These are phyloP conservation scores for Erodium texanum DNA, from an alignment of 441 rosid species.

Conservation along the genomic window DNA sequence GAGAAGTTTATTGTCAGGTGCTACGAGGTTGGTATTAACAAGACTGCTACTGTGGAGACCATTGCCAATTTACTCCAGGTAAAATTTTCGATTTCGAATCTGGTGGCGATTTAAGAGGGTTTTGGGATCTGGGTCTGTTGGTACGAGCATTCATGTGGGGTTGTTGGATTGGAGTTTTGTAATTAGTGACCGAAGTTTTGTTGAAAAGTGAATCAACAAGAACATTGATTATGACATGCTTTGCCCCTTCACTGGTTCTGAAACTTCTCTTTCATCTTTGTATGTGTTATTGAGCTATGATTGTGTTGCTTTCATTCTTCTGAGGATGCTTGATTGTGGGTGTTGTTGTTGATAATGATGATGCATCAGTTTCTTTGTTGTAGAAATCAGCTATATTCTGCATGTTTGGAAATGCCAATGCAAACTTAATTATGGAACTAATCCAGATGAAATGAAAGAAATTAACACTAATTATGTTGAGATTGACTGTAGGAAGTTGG, in stretches of 20 bases:
- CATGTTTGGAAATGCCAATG: background rate
- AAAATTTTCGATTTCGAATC: background rate
- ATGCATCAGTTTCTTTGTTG: background rate
- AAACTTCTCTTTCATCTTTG: background rate
- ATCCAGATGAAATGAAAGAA: too few species aligned
- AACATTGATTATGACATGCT: background rate
- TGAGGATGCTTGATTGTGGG: too few species aligned
- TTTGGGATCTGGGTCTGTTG: background rate
- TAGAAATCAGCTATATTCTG: background rate
- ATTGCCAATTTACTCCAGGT: slow-evolving; percentile 97
- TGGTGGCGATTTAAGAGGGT: background rate
- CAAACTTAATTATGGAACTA: too few species aligned
- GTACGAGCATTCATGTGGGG: too few species aligned
- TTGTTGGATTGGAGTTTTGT: background rate
- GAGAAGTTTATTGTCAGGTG: slow-evolving; percentile 81
- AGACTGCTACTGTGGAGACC: slow-evolving; percentile 87
- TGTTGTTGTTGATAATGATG: background rate
- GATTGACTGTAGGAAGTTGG: slow-evolving; percentile 62
- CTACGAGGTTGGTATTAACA: slow-evolving; percentile 89
- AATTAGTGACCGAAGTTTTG: too few species aligned
- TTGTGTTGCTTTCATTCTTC: background rate
- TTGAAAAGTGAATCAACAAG: background rate
- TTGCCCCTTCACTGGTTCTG: background rate
- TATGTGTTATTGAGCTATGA: background rate
- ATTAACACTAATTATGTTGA: too few species aligned